Percentiles rank a stretch among this genome's conserved stretches.
Conservation (phyloP, 306 rosid genomes). For the Dicorynia guianensis region DNA sequence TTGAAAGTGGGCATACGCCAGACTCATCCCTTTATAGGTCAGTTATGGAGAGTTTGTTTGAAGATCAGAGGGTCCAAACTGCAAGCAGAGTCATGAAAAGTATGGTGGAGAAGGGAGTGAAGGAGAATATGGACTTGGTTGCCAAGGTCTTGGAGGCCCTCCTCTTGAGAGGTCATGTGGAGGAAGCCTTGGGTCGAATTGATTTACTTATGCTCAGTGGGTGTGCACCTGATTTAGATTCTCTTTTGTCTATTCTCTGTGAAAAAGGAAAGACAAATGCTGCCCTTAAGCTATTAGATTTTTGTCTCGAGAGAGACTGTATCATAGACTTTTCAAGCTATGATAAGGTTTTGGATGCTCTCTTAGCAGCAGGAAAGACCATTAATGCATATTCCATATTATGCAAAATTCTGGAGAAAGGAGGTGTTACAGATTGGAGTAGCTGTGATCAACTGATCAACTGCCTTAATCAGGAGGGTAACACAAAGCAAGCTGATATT, state of each 20-base stretch:
- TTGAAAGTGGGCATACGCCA: constrained; percentile 80
- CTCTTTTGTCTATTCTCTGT: constrained; percentile 68
- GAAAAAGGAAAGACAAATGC: constrained; percentile 90
- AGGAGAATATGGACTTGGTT: constrained; percentile 84
- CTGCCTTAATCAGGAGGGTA: constrained; percentile 83
- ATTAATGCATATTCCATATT: constrained; percentile 85
- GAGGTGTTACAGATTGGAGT: constrained; percentile 73
- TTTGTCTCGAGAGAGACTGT: constrained; percentile 78
- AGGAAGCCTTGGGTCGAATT: constrained; percentile 87
- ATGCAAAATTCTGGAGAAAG: constrained; percentile 83
- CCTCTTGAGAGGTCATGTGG: constrained; percentile 85
- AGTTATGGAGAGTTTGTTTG: constrained; percentile 80
- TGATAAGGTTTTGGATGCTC: constrained; percentile 82
- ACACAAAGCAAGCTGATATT: constrained; percentile 94
- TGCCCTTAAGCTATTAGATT: constrained; percentile 86
- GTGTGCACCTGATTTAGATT: constrained; percentile 63
- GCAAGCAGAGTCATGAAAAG: constrained; percentile 91
- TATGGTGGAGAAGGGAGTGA: constrained; percentile 91
- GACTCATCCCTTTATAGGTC: constrained; percentile 72
- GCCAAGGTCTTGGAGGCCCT: constrained; percentile 87
- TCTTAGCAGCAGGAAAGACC: constrained; percentile 79
- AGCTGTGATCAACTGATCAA: constrained; percentile 70
- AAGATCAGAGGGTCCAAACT: constrained; percentile 88
- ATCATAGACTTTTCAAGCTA: constrained; percentile 67
- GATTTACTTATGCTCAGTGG: constrained; percentile 71